These are phyloP conservation scores for Globisporangium paroecandrum DNA, from an alignment of 352 stramenopile genomes.

Conservation along the genomic window DNA sequence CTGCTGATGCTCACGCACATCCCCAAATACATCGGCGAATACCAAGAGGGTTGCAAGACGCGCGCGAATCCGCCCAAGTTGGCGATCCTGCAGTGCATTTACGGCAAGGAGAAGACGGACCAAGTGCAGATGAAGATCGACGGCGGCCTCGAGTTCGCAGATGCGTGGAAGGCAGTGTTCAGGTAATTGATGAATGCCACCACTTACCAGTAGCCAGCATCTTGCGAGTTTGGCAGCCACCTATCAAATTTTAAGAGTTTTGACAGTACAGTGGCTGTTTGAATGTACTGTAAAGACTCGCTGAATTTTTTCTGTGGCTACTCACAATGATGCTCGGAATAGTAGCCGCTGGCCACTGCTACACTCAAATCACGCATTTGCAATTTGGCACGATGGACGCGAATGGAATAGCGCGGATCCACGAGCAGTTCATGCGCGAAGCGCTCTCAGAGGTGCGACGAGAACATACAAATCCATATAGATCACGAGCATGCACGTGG, in stretches of 20 bases:
- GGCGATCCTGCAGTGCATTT: conserved; percentile 58
- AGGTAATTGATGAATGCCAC: background rate
- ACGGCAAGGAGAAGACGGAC: conserved; percentile 33
- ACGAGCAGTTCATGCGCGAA: conserved; percentile 70
- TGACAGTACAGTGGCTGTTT: too few relatives aligned
- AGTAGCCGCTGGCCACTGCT: background rate
- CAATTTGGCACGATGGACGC: conserved; percentile 2
- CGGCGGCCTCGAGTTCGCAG: conserved; percentile 39
- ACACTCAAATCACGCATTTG: background rate
- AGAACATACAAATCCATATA: background rate
- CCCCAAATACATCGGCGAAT: conserved; percentile 44
- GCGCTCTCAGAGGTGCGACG: conserved; percentile 54
- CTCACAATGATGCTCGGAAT: background rate
- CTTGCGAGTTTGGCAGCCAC: too few relatives aligned
- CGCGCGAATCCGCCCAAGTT: conserved; percentile 38
- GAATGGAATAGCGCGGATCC: conserved; percentile 18
- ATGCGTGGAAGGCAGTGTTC: conserved; percentile 33
- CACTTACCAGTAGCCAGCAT: too few relatives aligned
- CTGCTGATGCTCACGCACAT: conserved; percentile 48
- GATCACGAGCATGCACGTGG: too few relatives aligned
- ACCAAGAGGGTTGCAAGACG: conserved; percentile 47
- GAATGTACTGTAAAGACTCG: too few relatives aligned
- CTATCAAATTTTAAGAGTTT: too few relatives aligned
- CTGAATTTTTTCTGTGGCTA: too few relatives aligned
- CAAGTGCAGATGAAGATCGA: conserved; percentile 40